Percentiles rank a stretch among this genome's conserved stretches.
These are phyloP conservation scores for Starmerella gropengiesseri DNA, from an alignment of 805 yeast genomes.

Conservation along the genomic window DNA sequence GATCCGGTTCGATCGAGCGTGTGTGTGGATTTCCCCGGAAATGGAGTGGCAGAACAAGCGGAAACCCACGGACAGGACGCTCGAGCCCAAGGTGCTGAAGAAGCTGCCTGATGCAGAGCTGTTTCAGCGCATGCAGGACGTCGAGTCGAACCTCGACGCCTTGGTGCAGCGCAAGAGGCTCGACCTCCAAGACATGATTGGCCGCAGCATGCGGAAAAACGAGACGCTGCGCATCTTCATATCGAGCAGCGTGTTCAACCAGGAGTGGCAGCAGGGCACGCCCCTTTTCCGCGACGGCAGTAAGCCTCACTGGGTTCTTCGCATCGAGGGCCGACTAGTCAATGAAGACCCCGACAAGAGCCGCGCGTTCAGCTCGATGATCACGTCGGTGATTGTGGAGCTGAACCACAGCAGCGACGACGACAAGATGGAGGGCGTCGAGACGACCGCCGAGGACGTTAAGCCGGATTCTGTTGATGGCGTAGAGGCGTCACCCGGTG, in stretches of 20 bases:
- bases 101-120: constrained; percentile 59
- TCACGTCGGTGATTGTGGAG: constrained; percentile 79
- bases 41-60: constrained; percentile 27
- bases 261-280: constrained; percentile 63
- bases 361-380: constrained; percentile 62
- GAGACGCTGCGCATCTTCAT: constrained; percentile 67
- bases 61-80: constrained; percentile 43
- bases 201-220: constrained; percentile 38
- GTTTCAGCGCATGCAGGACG: constrained; percentile 60
- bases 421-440: constrained; percentile 19
- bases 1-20: background rate
- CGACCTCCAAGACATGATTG: constrained; percentile 66
- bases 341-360: constrained; percentile 42
- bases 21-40: background rate
- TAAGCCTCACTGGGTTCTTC: constrained; percentile 54
- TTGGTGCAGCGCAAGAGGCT: constrained; percentile 70
- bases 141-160: constrained; percentile 75
- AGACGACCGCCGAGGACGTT: background rate
- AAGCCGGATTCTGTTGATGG: constrained; percentile 3
- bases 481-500: background rate
- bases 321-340: constrained; percentile 76
- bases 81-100: constrained; percentile 38
- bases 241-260: constrained; percentile 72
- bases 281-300: constrained; percentile 22
- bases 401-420: constrained; percentile 30